Evolutionary conservation across 2,329 filamentous ascomycete species (phyloP), one percentile per base, ranked within the genome.

Genomic region (Thelonectria blattea): DNA sequence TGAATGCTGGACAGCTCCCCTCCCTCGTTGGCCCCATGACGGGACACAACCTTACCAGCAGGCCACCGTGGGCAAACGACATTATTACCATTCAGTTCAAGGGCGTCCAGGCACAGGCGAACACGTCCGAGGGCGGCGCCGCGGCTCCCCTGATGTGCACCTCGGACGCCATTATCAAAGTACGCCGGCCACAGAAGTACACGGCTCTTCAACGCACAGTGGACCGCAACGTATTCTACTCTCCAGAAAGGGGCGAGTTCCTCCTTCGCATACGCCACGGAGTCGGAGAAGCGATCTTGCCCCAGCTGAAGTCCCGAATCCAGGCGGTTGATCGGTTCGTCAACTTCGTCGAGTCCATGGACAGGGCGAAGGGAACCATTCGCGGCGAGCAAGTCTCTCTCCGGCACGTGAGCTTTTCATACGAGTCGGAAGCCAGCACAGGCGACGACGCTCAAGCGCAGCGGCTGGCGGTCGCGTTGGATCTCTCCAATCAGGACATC

Each of bases 291-390:
- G 80, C 87, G 1, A 81, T 89, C 14, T 74, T 92, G 4, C 80
- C 83, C 4, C 77, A 80, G n/a, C 79, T 93, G 18, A 79, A 81
- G 62, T 79, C 82, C 52, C 83, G 88, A 27, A 79, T 93, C 47
- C 83, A 86, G 65, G 85, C 87, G 12, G 85, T 95, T 58, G 86
- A 91, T 68, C 85, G 89, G 18, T 81, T 95, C 27, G 87, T 92
- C 41, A 83, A 84, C 45, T 91, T 91, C 68, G 80, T 92, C 24
- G 83, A 87, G 46, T 86, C 88, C 1, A 84, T 93, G 63, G 80
- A 86, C 56, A 78, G 80, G 63, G 80, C 85, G 65, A 78, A 80
- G 48, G 80, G 80, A 15, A 80, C 83, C 52, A 83, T 91, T 37
- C 78, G 79, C 45, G 84, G 84, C 71, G 82, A 88, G 65, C 78